phyloP scores from a whole-genome alignment of 1,284 basidiomycete species.

The Mixia osmundae region DNA sequence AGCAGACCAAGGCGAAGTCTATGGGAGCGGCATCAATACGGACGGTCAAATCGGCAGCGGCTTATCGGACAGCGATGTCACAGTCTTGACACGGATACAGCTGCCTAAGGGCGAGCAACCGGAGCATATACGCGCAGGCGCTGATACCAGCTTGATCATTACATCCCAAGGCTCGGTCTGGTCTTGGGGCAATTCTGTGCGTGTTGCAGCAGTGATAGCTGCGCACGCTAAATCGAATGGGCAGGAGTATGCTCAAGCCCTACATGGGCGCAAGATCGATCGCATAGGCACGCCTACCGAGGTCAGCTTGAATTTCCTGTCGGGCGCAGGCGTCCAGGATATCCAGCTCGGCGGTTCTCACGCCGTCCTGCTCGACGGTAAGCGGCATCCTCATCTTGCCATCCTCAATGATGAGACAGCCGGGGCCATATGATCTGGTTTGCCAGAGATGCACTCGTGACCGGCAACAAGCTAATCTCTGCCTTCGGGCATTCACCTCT shows the following conservation, averaged over 20 bases:
- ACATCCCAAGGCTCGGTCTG: slow-evolving; percentile 11
- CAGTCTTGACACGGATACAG: no score
- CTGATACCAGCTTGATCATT: slow-evolving; percentile 13
- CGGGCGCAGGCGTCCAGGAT: slow-evolving; percentile 6
- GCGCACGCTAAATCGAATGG: no score
- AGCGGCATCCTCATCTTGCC: neutral
- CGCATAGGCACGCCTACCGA: slow-evolving; percentile 57
- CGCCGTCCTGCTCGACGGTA: slow-evolving; percentile 13
- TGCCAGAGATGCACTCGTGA: slow-evolving; percentile 4
- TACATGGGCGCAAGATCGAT: slow-evolving; percentile 26
- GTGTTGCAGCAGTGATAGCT: neutral
- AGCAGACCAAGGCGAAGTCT: slow-evolving; percentile 12
- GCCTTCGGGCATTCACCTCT: neutral
- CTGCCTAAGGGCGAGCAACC: no score
- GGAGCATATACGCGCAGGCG: no score
- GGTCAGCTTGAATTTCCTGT: slow-evolving; percentile 31
- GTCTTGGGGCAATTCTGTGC: slow-evolving; percentile 16
- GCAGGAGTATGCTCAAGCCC: slow-evolving; percentile 16
- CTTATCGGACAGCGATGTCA: no score
- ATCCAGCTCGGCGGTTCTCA: slow-evolving; percentile 15
- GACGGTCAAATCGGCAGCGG: slow-evolving; percentile 15
- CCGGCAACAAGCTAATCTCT: slow-evolving; percentile 7
- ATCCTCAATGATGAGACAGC: slow-evolving; percentile 10
- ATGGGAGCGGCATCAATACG: slow-evolving; percentile 16
- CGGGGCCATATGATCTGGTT: slow-evolving; percentile 16